Evolutionary conservation across 1,284 basidiomycete species (phyloP).

Genomic region (Moesziomyces aphidis): DNA sequence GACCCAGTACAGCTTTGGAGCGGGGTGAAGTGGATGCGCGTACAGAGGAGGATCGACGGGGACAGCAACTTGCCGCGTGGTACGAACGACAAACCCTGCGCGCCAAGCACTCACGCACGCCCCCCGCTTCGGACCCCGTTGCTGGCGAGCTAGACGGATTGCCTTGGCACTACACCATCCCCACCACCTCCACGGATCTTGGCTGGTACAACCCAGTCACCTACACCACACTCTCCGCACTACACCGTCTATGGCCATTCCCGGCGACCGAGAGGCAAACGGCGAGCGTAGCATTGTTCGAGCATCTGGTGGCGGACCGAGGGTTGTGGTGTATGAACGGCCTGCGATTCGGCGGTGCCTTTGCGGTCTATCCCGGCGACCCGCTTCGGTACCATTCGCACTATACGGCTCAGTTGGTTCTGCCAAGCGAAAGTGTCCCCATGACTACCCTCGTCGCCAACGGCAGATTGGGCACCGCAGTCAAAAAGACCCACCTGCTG

Average conservation of each 20-base stretch:
- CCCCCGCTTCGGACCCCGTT: slow-evolving; percentile 10
- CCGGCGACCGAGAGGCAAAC: slow-evolving; percentile 76
- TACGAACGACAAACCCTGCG: slow-evolving; percentile 12
- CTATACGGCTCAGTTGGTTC: slow-evolving; percentile 76
- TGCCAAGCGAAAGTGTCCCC: slow-evolving; percentile 1
- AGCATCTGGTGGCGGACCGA: slow-evolving; percentile 76
- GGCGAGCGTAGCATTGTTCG: slow-evolving; percentile 82
- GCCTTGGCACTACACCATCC: slow-evolving; percentile 41
- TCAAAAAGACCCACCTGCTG: slow-evolving; percentile 94
- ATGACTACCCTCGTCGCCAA: slow-evolving; percentile 82
- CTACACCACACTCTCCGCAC: slow-evolving; percentile 74
- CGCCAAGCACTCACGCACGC: slow-evolving; percentile 69
- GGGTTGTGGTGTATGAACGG: slow-evolving; percentile 75
- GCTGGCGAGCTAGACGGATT: slow-evolving; percentile 1
- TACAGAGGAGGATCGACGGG: slow-evolving; percentile 49
- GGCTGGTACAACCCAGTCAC: slow-evolving; percentile 46
- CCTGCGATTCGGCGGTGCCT: slow-evolving; percentile 94
- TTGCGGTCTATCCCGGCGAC: slow-evolving; percentile 95
- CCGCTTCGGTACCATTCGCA: slow-evolving; percentile 96
- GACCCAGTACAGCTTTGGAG: background rate
- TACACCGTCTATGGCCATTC: slow-evolving; percentile 79
- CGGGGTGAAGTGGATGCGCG: slow-evolving; percentile 21
- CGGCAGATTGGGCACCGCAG: slow-evolving; percentile 93
- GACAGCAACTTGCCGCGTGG: slow-evolving; percentile 73
- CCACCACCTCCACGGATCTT: slow-evolving; percentile 19